These are phyloP conservation scores for Silene noctiflora DNA, from an alignment of 179 eudicot species.

Conservation along the genomic window DNA sequence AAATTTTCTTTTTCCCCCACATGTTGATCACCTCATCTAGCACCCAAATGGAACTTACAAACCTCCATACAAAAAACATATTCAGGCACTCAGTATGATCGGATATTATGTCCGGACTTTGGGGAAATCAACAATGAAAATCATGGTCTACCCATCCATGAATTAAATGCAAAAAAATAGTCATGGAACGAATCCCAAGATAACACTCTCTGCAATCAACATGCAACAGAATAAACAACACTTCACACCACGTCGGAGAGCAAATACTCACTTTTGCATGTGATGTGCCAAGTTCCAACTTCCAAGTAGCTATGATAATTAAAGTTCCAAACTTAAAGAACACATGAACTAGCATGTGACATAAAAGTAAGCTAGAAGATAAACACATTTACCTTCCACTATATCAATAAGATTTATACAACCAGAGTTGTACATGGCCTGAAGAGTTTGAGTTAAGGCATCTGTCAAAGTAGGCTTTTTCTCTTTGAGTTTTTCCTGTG, in stretches of 20 bases:
- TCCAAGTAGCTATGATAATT: neutral
- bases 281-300: neutral
- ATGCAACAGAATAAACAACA: too few species aligned
- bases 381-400: slow-evolving; percentile 59
- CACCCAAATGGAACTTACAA: too few species aligned
- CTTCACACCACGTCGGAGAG: neutral
- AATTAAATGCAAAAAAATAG: neutral
- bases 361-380: neutral
- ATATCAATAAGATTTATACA: slow-evolving; percentile 84
- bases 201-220: neutral
- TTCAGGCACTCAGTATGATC: neutral
- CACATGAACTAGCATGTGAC: neutral
- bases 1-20: too few species aligned
- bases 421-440: slow-evolving; percentile 93
- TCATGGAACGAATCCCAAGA: neutral
- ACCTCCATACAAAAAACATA: too few species aligned
- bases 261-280: neutral
- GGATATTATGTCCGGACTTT: neutral
- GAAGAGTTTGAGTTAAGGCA: slow-evolving; percentile 84
- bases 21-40: too few species aligned
- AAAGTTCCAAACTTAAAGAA: neutral
- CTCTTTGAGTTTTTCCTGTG: slow-evolving; percentile 96
- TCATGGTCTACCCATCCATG: neutral
- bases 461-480: slow-evolving; percentile 82
- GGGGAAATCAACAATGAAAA: neutral